A percentile compares a stretch with the other conserved stretches of the same genome.
These are phyloP conservation scores for Rhodomyrtus psidioides DNA, from an alignment of 441 rosid species.

Conservation along the genomic window DNA sequence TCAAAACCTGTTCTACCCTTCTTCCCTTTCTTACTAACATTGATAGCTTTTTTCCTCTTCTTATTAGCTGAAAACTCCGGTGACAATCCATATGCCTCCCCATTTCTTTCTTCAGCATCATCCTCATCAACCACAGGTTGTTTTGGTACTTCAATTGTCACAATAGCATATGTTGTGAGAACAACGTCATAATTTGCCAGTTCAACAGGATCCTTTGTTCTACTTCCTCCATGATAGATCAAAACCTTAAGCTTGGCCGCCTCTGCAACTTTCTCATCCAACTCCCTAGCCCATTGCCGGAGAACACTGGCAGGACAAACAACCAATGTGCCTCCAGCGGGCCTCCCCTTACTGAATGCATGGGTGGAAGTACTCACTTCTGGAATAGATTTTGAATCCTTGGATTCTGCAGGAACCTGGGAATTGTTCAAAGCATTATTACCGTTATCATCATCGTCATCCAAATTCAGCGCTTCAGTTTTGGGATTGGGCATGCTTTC, in stretches of 20 bases:
- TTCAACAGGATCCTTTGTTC: conserved; percentile 83
- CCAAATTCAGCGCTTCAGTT: conserved; percentile 81
- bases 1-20: conserved; percentile 55
- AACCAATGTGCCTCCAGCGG: conserved; percentile 86
- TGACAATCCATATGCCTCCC: conserved; percentile 45
- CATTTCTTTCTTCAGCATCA: conserved; percentile 53
- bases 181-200: conserved; percentile 83
- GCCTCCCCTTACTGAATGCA: conserved; percentile 41
- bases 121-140: conserved; percentile 67
- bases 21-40: conserved; percentile 49
- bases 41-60: conserved; percentile 39
- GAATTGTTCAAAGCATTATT: conserved; percentile 18
- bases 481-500: conserved; percentile 31
- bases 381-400: conserved; percentile 22
- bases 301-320: conserved; percentile 96
- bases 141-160: conserved; percentile 84
- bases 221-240: conserved; percentile 82
- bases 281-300: conserved; percentile 93
- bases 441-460: conserved; percentile 66
- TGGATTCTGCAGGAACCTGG: conserved; percentile 33
- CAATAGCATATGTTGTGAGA: conserved; percentile 86
- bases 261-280: conserved; percentile 76
- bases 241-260: conserved; percentile 59
- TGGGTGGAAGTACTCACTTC: conserved; percentile 38
- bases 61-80: conserved; percentile 43